Evolutionary conservation across 2,329 filamentous ascomycete species (phyloP), one percentile per base, ranked within the genome.

Genomic region (Nakataea oryzae): DNA sequence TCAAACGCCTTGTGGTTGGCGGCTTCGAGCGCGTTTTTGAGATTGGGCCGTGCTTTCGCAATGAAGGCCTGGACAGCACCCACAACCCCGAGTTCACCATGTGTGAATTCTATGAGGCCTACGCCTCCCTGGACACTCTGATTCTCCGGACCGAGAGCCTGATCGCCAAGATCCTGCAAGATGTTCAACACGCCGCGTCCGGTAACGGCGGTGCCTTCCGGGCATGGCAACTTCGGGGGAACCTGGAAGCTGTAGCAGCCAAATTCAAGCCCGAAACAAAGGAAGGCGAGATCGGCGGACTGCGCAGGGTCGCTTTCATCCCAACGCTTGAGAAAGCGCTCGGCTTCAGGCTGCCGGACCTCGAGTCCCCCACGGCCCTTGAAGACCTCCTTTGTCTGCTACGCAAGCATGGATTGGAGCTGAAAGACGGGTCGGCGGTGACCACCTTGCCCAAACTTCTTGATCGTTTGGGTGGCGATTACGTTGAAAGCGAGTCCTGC

Each of bases 11-110:
- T 57, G 86, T 97, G 1, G 83, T 97, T 24, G 93, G 93, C 59
- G 93, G 93, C 2, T 86, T 97, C 64, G 89, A 96, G 68, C 86
- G 82, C 65, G 86, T 99, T 29, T 99, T 96, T 70, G 95, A 99
- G 75, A 93, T 99, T 66, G 95, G 95, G 0, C 88, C 91, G 3
- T 86, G 87, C 14, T 99, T 99, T 74, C 86, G 95, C 56, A 99
- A 99, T 72, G 95, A 99, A 77, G 91, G 91, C 73, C 77, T 96
- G 47, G 93, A 97, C 73, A 84, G 83, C 32, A 96, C 91, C 0
- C 95, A 99, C 73, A 99, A 99, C 71, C 93, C 95, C 0, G 95
- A 99, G 72, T 99, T 97, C 75, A 95, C 90, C 57, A 97, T 91
- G 64, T 97, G 93, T 78, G 95, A 99, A 75, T 97, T 96, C 76